These are phyloP conservation scores for Cryptosporidium meleagridis DNA, from an alignment of 169 alveolate species.

Conservation along the genomic window DNA sequence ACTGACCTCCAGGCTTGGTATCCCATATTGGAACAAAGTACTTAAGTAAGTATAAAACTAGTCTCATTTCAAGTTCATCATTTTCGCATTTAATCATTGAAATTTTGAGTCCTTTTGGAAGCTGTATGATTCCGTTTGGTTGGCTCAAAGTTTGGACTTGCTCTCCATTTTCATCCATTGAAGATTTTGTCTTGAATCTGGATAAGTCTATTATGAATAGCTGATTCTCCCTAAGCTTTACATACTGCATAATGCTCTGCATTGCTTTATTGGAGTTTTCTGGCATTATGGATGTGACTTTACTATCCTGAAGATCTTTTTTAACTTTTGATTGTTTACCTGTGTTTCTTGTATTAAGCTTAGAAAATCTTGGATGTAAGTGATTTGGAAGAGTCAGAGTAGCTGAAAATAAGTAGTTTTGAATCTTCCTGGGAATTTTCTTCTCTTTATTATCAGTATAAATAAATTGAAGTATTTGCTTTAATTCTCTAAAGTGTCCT, in stretches of 20 bases:
- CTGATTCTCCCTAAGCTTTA: conserved; percentile 42
- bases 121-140: conserved; percentile 73
- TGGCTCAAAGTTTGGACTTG: background rate
- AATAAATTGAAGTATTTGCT: conserved; percentile 79
- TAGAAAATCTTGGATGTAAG: conserved; percentile 54
- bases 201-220: conserved; percentile 53
- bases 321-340: background rate
- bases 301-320: background rate
- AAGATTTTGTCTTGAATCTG: conserved; percentile 28
- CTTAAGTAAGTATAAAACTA: conserved; percentile 79
- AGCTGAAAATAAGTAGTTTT: conserved; percentile 41
- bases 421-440: conserved; percentile 47
- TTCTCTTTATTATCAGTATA: conserved; percentile 54
- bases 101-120: conserved; percentile 80
- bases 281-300: conserved; percentile 8
- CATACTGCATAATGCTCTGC: conserved; percentile 68
- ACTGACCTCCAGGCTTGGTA: background rate
- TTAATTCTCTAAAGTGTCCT: conserved; percentile 84
- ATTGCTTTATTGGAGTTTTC: conserved; percentile 41
- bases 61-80: conserved; percentile 78
- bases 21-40: conserved; percentile 77
- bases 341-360: conserved; percentile 18
- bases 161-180: background rate
- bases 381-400: conserved; percentile 48
- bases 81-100: conserved; percentile 79